A percentile compares a stretch with the other conserved stretches of the same genome.
phyloP scores from a whole-genome alignment of 2,329 filamentous ascomycete species.

The Exophiala lecanii-corni region DNA sequence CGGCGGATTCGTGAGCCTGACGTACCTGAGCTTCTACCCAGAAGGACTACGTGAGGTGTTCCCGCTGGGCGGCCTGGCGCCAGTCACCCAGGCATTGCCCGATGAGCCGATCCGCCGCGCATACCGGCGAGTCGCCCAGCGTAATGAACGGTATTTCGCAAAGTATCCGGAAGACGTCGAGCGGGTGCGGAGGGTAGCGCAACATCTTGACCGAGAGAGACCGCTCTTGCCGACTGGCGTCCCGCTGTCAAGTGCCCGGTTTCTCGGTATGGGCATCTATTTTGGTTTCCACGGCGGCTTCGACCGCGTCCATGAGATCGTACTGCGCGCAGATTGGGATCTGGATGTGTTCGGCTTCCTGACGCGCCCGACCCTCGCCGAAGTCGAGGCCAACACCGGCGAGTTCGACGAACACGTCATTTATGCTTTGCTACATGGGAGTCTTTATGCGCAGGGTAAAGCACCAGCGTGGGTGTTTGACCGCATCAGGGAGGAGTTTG shows the following conservation, averaged over 20 bases:
- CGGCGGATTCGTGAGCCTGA: slow-evolving; percentile 79
- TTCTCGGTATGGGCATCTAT: slow-evolving; percentile 70
- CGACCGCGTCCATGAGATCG: slow-evolving; percentile 43
- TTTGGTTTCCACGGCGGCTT: slow-evolving; percentile 68
- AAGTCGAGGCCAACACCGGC: slow-evolving; percentile 61
- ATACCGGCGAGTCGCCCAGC: slow-evolving; percentile 55
- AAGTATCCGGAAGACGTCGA: slow-evolving; percentile 80
- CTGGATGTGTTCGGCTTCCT: slow-evolving; percentile 72
- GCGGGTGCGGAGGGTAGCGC: slow-evolving; percentile 61
- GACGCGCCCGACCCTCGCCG: slow-evolving; percentile 64
- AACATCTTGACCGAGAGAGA: slow-evolving; percentile 52
- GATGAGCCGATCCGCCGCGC: slow-evolving; percentile 72
- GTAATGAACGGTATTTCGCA: slow-evolving; percentile 73
- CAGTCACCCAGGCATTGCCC: slow-evolving; percentile 50
- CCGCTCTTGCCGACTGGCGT: slow-evolving; percentile 69
- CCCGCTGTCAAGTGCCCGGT: slow-evolving; percentile 64
- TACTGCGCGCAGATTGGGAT: slow-evolving; percentile 67
- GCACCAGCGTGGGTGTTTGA: slow-evolving; percentile 71
- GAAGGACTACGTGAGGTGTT: slow-evolving; percentile 78
- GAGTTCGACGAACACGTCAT: slow-evolving; percentile 70
- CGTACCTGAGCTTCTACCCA: slow-evolving; percentile 62
- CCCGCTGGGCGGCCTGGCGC: slow-evolving; percentile 76
- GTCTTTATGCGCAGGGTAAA: slow-evolving; percentile 73
- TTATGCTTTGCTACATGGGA: slow-evolving; percentile 83
- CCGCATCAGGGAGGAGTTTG: slow-evolving; percentile 33